phyloP scores from a whole-genome alignment of 2,329 filamentous ascomycete species.

The Sporothrix brasiliensis region DNA sequence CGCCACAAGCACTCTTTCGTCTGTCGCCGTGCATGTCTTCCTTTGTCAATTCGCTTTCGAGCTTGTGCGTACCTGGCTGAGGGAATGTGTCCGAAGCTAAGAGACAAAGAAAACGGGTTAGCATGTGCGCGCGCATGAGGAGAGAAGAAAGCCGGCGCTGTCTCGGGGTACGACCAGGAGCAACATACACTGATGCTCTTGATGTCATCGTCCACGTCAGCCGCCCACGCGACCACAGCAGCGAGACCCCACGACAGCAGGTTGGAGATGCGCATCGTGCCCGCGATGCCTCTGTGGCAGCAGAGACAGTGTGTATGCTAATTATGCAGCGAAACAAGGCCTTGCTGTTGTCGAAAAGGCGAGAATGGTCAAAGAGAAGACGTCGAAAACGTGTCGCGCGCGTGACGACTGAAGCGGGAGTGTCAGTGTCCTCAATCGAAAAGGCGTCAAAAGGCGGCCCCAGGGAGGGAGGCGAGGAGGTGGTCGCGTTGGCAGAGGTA shows the following conservation, averaged over 20 bases:
- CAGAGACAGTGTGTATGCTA: not conserved
- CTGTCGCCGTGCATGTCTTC: not conserved
- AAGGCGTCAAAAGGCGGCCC: not conserved
- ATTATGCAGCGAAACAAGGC: not conserved
- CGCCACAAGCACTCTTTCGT: not conserved
- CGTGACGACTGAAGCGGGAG: not conserved
- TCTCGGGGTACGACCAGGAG: not conserved
- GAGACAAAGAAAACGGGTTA: slow-evolving; percentile 33
- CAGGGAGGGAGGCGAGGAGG: not conserved
- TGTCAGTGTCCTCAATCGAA: not conserved
- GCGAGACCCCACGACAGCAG: slow-evolving; percentile 55
- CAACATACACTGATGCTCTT: slow-evolving; percentile 50
- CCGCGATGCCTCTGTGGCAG: slow-evolving; percentile 21
- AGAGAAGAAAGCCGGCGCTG: not conserved
- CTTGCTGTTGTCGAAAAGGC: not conserved
- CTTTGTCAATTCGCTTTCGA: not conserved
- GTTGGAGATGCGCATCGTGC: slow-evolving; percentile 52
- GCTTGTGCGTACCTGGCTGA: slow-evolving; percentile 66
- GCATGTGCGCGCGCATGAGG: slow-evolving; percentile 22
- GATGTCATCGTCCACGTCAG: slow-evolving; percentile 51
- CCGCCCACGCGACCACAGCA: slow-evolving; percentile 52
- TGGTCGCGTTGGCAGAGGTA: not conserved
- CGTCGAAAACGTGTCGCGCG: not conserved
- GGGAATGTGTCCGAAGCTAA: slow-evolving; percentile 83
- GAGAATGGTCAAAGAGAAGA: not conserved